Percentiles rank a stretch among this genome's conserved stretches.
Conservation (phyloP, 768 basidiomycete species). For the Mycena kentingensis region DNA sequence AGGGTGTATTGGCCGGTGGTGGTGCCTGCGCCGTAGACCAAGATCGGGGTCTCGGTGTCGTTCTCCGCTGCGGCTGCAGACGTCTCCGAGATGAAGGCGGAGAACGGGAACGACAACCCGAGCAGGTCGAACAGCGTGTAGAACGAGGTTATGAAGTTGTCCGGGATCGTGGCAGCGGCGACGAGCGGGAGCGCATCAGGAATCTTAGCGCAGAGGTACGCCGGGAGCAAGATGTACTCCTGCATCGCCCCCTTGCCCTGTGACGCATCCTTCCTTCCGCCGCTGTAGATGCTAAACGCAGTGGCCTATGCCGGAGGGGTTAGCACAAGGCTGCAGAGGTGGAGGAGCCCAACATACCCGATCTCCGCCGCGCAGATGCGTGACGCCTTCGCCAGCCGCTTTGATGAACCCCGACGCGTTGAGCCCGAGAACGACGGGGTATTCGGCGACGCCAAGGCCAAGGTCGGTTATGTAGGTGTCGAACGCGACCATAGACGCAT, state of each 20-base stretch:
- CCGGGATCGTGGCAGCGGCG: conserved; percentile 39
- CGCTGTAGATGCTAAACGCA: conserved; percentile 14
- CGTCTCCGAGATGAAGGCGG: conserved; percentile 34
- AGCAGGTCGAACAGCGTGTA: conserved; percentile 44
- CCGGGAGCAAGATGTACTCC: conserved; percentile 19
- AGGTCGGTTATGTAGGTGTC: conserved; percentile 43
- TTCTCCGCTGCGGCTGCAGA: conserved; percentile 28
- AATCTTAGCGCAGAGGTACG: conserved; percentile 35
- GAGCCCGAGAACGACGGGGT: conserved; percentile 41
- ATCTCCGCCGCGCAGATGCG: conserved; percentile 40
- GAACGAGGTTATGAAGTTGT: conserved; percentile 45
- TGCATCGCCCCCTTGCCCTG: conserved; percentile 21
- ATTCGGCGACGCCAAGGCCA: conserved; percentile 32
- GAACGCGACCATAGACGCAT: conserved; percentile 41
- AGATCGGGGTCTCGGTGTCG: conserved; percentile 33
- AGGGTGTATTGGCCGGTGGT: conserved; percentile 39
- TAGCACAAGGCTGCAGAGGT: neutral
- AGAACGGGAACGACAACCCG: conserved; percentile 37
- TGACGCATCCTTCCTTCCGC: conserved; percentile 25
- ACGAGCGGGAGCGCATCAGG: neutral
- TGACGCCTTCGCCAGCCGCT: conserved; percentile 37
- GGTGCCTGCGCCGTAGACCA: conserved; percentile 45
- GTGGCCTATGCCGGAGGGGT: conserved; percentile 24
- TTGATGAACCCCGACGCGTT: conserved; percentile 41
- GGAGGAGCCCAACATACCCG: conserved; percentile 26